These are phyloP conservation scores for Mycocalia duriaeana DNA, from an alignment of 1,284 basidiomycete genomes.

Conservation along the genomic window DNA sequence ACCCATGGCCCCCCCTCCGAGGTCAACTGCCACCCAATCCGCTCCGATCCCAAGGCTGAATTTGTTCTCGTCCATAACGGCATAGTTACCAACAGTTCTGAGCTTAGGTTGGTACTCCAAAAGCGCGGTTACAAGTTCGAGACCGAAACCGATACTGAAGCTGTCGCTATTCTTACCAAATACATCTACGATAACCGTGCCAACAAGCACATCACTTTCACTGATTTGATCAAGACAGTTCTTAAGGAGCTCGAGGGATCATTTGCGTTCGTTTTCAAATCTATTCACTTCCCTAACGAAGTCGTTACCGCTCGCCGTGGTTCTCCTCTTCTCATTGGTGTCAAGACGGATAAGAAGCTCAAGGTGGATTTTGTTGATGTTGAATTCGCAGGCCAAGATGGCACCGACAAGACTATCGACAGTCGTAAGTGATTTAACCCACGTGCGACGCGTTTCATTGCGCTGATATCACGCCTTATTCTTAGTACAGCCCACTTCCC, in stretches of 20 bases:
- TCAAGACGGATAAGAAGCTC: constrained; percentile 99
- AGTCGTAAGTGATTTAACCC: constrained; percentile 47
- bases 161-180: constrained; percentile 93
- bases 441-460: no score
- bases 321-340: constrained; percentile 94
- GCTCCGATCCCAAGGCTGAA: constrained; percentile 77
- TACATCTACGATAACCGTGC: constrained; percentile 95
- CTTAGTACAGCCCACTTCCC: constrained; percentile 45
- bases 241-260: constrained; percentile 98
- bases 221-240: constrained; percentile 90
- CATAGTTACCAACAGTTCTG: constrained; percentile 93
- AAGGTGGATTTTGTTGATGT: constrained; percentile 99
- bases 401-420: constrained; percentile 52
- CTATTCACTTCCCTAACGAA: constrained; percentile 92
- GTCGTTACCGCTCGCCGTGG: constrained; percentile 95
- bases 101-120: constrained; percentile 89
- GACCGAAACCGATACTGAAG: constrained; percentile 97
- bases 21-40: constrained; percentile 94
- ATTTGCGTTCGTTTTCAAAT: constrained; percentile 99
- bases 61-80: constrained; percentile 98
- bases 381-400: constrained; percentile 79
- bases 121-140: constrained; percentile 95
- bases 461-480: not conserved
- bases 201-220: constrained; percentile 87
- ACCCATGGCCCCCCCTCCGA: constrained; percentile 93